Base-by-base conservation (phyloP, 495 filamentous ascomycete genomes). In the Podospora bellae-mahoneyi region DNA sequence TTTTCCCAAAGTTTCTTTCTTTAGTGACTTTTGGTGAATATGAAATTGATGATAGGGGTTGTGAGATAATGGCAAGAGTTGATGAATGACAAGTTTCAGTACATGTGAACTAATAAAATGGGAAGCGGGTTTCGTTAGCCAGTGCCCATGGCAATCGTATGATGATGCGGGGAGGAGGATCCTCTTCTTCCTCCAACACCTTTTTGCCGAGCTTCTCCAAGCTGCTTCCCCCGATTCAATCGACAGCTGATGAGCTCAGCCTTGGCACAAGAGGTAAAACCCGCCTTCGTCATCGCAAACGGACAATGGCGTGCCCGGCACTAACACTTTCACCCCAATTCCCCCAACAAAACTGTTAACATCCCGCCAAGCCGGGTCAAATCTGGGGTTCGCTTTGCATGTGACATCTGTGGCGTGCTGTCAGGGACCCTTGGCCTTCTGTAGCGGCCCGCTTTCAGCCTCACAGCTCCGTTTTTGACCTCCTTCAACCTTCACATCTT, bases 311-410 rank as follows among this genome's bases (percentile, higher is more conserved):
- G 5, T 10, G 9, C 39, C 13, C 39, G 6, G 39, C 39, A 48
- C 30, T 61, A 61, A 61, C 59, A 61, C 13, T 26, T 30, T 5
- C 59, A 4, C 23, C 5, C 16, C 26, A 19, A 66, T n/a, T 57
- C 7, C 26, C 5, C 5, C 20, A 16, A 20, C 9, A 27, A 19
- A 16, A 48, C 5, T 39, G 64, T 65, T 65, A 65, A 16, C 0
- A 27, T 16, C 16, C 20, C 39, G 26, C 20, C 59, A 61, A 61
- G 20, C 30, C 59, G 7, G 16, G 16, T 61, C 16, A 26, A 28
- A 61, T 61, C 26, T 61, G 59, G 59, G 56, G 56, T 59, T 13
- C 7, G 26, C 59, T 28, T 61, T 61, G 59, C 59, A 69, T 69
- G 59, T 66, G 64, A 56, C 54, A 53, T 15, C n/a, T n/a, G 58